Conservation (phyloP, 176 grass and related monocot species). For the Tillandsia leiboldiana region DNA sequence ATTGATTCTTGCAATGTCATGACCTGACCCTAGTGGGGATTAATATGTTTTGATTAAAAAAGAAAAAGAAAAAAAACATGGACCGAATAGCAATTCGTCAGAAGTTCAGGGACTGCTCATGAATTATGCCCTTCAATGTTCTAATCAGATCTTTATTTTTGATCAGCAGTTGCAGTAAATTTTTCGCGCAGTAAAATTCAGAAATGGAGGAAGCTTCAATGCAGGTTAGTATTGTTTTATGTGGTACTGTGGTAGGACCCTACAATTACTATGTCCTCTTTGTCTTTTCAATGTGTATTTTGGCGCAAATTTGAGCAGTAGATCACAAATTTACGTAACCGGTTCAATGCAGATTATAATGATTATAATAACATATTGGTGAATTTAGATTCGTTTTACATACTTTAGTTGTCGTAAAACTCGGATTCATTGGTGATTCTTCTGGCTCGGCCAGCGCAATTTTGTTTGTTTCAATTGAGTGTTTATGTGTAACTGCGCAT, state of each 20-base stretch:
- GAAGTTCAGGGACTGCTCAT: not conserved
- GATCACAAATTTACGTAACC: not conserved
- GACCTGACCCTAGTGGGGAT: too few species aligned
- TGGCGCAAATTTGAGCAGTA: not conserved
- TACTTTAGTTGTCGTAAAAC: slow-evolving; percentile 4
- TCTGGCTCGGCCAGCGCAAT: slow-evolving; percentile 9
- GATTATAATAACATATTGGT: not conserved
- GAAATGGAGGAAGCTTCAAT: slow-evolving; percentile 18
- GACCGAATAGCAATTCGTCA: not conserved
- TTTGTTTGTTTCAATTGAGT: slow-evolving; percentile 3
- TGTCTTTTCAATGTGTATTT: not conserved
- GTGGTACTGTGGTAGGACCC: not conserved
- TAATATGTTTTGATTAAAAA: too few species aligned
- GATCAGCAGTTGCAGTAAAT: not conserved
- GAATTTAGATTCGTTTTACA: not conserved
- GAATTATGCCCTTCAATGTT: not conserved
- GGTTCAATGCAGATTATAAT: not conserved
- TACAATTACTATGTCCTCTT: slow-evolving; percentile 1
- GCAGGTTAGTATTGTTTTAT: slow-evolving; percentile 12
- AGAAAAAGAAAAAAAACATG: not conserved
- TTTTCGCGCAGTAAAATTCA: not conserved
- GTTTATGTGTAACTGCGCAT: not conserved
- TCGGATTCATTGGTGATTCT: slow-evolving; percentile 1
- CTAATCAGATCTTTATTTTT: not conserved
- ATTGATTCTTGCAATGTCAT: too few species aligned